Base-by-base conservation (phyloP, 169 alveolate species). In the Plasmodium fragile region DNA sequence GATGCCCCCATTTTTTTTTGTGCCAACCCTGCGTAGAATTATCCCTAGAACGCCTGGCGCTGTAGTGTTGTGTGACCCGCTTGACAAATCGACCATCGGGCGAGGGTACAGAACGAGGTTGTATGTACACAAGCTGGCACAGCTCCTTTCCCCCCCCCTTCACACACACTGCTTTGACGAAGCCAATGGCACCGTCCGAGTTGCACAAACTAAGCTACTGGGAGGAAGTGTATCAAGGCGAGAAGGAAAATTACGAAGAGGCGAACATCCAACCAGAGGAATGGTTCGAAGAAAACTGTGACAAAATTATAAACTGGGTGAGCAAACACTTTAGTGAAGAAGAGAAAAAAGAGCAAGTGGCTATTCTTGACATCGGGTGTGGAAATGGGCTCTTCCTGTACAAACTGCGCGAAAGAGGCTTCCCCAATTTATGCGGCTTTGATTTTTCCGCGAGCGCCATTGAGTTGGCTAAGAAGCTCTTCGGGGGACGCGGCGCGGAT, bases 361-460 rank as follows among this genome's bases (percentile, higher is more conserved):
- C 85, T 28, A 53, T 95, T 25, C 82, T 95, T 65, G 97, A 95
- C 90, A 70, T 95, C 25, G 97, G 97, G 11, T 95, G 96, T 41
- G 97, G 97, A 5, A 89, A 92, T 59, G 97, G 97, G 8, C 16
- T 92, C 81, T 95, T 95, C 77, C 84, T 95, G 45, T 73, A 89
- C 49, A 92, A 94, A 32, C 41, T 94, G 41, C 82, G 70, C 18
- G 49, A 83, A 53, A 73, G 73, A 43, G 96, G 95, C 16, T 94
- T 95, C 52, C 11, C 30, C 11, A 69, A 53, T 28, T 95, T 92
- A 69, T 92, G 89, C 36, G 97, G 97, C 11, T 93, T 95, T 18
- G 97, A 95, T 83, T 94, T 93, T 89, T 83, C 95, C 34, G 92
- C 89, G 16, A 92, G 87, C 4, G 96, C 96, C 22, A 95, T 95